phyloP scores from a whole-genome alignment of 164 flowering plant genomes.

The Euptelea pleiosperma region DNA sequence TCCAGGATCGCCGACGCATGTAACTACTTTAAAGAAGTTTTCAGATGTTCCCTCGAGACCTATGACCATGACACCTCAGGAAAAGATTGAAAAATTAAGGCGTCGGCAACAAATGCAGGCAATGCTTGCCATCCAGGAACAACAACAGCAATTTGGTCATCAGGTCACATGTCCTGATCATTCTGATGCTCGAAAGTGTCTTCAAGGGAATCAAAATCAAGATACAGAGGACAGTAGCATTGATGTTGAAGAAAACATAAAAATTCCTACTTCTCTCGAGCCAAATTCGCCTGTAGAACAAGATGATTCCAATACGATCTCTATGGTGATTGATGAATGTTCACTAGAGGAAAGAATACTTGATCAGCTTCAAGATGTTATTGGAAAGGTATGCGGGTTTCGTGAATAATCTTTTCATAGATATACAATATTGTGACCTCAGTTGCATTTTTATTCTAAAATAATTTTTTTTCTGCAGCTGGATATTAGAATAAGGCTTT shows the following conservation, averaged over 20 bases:
- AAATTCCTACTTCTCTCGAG: conserved; percentile 31
- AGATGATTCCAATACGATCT: conserved; percentile 44
- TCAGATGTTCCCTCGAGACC: conserved; percentile 29
- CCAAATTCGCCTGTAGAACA: conserved; percentile 41
- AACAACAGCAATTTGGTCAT: conserved; percentile 58
- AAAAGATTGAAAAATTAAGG: conserved; percentile 83
- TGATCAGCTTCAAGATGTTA: conserved; percentile 60
- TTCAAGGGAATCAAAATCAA: conserved; percentile 30
- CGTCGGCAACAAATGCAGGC: conserved; percentile 87
- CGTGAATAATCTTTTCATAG: conserved; percentile 2
- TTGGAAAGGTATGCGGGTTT: conserved; percentile 47
- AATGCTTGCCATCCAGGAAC: conserved; percentile 81
- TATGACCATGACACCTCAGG: conserved; percentile 75
- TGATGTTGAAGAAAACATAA: conserved; percentile 38
- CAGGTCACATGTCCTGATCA: conserved; percentile 29
- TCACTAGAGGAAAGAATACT: conserved; percentile 54
- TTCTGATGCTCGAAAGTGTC: conserved; percentile 23
- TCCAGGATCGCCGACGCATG: conserved; percentile 23
- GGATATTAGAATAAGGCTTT: conserved; percentile 61
- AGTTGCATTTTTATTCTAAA: conserved; percentile 1
- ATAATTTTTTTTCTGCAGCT: conserved; percentile 42
- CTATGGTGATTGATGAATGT: conserved; percentile 33
- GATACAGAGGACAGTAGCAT: conserved; percentile 26
- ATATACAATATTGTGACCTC: conserved; percentile 6
- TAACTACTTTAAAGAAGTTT: conserved; percentile 19